Conservation (phyloP, 192 early-diverging fungal genomes). For the Coemansia sp. region DNA sequence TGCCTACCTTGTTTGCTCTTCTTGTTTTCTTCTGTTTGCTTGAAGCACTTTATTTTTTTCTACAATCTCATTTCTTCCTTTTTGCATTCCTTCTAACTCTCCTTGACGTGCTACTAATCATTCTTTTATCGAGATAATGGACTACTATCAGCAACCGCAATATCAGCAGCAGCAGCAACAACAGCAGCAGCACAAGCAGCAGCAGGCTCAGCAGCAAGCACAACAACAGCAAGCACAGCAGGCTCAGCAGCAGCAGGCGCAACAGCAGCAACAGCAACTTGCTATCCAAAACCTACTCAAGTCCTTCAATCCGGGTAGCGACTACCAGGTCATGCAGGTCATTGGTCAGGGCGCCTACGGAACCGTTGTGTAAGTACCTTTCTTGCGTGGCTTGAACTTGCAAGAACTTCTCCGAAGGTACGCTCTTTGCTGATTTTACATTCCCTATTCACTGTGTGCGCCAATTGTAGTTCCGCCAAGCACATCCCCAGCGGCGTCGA, state of each 20-base stretch:
- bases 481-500: conserved; percentile 78
- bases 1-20: conserved; percentile 8
- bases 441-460: neutral
- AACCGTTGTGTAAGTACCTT: conserved; percentile 76
- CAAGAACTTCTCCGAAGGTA: neutral
- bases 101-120: conserved; percentile 3
- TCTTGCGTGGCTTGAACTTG: neutral
- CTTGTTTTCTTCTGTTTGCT: conserved; percentile 10
- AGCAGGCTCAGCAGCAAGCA: conserved; percentile 19
- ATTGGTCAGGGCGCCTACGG: conserved; percentile 95
- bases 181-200: conserved; percentile 21
- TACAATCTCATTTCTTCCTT: conserved; percentile 9
- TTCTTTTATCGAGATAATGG: conserved; percentile 21
- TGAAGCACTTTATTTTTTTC: conserved; percentile 12
- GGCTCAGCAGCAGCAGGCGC: conserved; percentile 47
- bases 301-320: conserved; percentile 74
- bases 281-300: conserved; percentile 53
- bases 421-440: neutral
- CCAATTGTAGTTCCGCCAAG: conserved; percentile 67
- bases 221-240: conserved; percentile 33
- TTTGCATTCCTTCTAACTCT: conserved; percentile 16
- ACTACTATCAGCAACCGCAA: conserved; percentile 18
- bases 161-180: conserved; percentile 7
- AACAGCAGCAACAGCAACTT: conserved; percentile 44
- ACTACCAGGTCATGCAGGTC: conserved; percentile 83